These are phyloP conservation scores for Plasmodium knowlesi DNA, from an alignment of 169 alveolate species.

Conservation along the genomic window DNA sequence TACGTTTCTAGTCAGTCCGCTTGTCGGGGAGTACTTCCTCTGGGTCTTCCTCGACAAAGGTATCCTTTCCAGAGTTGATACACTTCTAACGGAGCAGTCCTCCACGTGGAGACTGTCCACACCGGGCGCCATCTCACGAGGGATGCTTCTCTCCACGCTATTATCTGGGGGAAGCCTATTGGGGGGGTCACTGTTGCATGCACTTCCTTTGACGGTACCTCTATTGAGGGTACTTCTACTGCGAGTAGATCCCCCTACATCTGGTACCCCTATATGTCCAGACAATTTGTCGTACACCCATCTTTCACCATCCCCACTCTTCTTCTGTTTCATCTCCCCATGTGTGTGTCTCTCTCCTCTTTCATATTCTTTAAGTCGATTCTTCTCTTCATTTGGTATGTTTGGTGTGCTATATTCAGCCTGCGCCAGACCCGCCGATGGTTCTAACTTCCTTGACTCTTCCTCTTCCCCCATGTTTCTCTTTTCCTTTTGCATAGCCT, in stretches of 20 bases:
- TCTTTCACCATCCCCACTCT: neutral
- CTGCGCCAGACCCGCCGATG: neutral
- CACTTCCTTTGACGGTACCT: neutral
- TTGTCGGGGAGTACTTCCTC: neutral
- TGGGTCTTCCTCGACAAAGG: neutral
- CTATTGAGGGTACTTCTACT: too few species aligned
- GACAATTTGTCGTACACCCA: neutral
- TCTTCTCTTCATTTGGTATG: neutral
- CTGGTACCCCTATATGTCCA: neutral
- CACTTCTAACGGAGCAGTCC: neutral
- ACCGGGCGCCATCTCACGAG: neutral
- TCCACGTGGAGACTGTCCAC: neutral
- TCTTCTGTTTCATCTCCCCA: neutral
- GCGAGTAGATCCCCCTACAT: neutral
- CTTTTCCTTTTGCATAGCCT: slow-evolving; percentile 29
- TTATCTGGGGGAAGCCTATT: neutral
- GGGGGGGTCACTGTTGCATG: neutral
- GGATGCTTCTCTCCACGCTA: neutral
- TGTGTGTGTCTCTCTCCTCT: neutral
- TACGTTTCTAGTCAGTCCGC: neutral
- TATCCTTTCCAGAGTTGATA: neutral
- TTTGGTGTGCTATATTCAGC: neutral
- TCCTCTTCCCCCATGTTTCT: neutral
- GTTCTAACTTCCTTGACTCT: neutral
- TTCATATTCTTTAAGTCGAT: neutral